These are phyloP conservation scores for Rubia balearica DNA, from an alignment of 305 asterid genomes.

Conservation along the genomic window DNA sequence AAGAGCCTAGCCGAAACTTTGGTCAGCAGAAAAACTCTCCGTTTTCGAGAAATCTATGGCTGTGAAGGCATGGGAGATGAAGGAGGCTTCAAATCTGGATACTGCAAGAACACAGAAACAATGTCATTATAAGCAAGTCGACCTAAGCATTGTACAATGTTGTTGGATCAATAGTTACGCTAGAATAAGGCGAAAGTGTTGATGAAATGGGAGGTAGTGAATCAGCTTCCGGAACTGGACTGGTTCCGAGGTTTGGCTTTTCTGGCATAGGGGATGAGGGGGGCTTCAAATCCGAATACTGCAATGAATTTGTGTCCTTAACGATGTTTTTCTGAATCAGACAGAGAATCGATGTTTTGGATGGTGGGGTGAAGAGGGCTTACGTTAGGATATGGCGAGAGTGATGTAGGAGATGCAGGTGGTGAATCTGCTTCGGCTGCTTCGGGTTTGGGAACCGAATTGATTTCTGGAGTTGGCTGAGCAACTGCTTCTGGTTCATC, in stretches of 20 bases:
- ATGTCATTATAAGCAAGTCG: neutral
- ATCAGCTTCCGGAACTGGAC: neutral
- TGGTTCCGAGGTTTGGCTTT: neutral
- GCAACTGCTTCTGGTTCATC: conserved; percentile 35
- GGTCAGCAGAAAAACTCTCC: neutral
- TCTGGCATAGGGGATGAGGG: neutral
- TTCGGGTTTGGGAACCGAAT: conserved; percentile 51
- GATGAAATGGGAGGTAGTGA: neutral
- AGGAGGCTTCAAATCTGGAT: conserved; percentile 94
- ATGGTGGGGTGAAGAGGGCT: conserved; percentile 17
- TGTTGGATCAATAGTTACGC: neutral
- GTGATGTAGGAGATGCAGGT: conserved; percentile 48
- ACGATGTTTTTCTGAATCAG: neutral
- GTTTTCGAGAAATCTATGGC: conserved; percentile 35
- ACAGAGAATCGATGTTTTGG: neutral
- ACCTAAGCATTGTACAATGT: neutral
- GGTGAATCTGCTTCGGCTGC: conserved; percentile 33
- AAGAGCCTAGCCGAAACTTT: neutral
- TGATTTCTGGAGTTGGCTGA: conserved; percentile 42
- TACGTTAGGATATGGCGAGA: conserved; percentile 91
- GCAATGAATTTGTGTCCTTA: neutral
- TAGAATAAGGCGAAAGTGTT: neutral
- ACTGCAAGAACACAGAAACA: conserved; percentile 39
- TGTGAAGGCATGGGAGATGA: conserved; percentile 84
- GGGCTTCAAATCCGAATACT: neutral